Evolutionary conservation across 2,329 filamentous ascomycete genomes (phyloP), one percentile per base, ranked within the genome.

Genomic region (Huntiella bhutanensis): DNA sequence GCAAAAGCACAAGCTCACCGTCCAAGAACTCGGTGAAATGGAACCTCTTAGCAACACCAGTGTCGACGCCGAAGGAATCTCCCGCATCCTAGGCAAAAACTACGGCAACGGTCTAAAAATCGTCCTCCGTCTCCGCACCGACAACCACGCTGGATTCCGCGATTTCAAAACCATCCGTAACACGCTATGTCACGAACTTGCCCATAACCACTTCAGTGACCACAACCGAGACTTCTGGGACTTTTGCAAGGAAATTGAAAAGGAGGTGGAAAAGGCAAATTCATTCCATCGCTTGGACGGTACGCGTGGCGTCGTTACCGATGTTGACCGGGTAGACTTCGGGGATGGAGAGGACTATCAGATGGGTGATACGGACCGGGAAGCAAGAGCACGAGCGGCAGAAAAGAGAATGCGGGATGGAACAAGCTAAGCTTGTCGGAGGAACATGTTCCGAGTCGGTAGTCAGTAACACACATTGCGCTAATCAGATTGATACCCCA

Each of bases 221-320:
- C 91, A 98, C 60, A 86, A 96, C 60, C 68, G 75, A 13, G 65
- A 82, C 41, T 98, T 98, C 57, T 96, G 91, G 88, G 74, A 85
- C 45, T 60, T 98, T 55, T 94, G 83, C 53, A 78, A 77, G 54
- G 71, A 80, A 65, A 92, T 95, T 56, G 87, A 96, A 66, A 70
- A 71, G 43, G 88, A 95, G 65, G 88, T 95, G 13, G 47, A 40
- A 17, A 38, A 39, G 11, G 38, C 38, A 8, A 38, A 43, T 17
- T 76, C 77, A 0, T 87, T 87, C 0, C 64, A 70, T 45, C 74
- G 68, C 4, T 61, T 88, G 2, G 76, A 75, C 65, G 64, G 80
- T 8, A 13, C 16, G 3, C 28, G 36, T 5, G 65, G 68, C 75
- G 64, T 61, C 70, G 62, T 73, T 67, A 64, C 12, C 57, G 58